Percentiles rank a stretch among this genome's conserved stretches.
phyloP scores from a whole-genome alignment of 208 protist genomes.

The Crithidia sp. region DNA sequence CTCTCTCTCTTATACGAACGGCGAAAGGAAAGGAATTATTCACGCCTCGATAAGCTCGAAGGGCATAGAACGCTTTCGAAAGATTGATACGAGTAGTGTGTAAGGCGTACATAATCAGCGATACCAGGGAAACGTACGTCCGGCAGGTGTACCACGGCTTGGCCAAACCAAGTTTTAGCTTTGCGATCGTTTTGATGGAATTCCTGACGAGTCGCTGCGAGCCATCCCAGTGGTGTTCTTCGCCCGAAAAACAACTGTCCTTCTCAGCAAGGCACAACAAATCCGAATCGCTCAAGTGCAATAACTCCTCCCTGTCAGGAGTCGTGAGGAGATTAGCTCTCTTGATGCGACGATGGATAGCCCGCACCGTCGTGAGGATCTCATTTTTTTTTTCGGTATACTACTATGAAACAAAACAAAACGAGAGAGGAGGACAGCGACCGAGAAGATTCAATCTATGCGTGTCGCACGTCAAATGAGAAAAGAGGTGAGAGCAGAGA shows the following conservation, averaged over 20 bases:
- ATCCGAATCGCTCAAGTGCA: background rate
- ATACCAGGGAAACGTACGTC: background rate
- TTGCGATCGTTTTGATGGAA: background rate
- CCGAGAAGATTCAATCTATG: too few species aligned
- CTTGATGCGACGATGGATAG: background rate
- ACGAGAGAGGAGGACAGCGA: too few species aligned
- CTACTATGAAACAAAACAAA: too few species aligned
- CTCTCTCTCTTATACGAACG: too few species aligned
- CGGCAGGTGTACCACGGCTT: background rate
- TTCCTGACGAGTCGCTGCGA: background rate
- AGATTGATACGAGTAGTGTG: background rate
- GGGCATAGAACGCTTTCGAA: background rate
- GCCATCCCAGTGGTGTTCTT: background rate
- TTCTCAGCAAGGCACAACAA: background rate
- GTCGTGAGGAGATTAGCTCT: background rate
- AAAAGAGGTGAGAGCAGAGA: too few species aligned
- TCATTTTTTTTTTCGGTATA: background rate
- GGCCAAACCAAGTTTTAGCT: background rate
- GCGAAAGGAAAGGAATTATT: background rate
- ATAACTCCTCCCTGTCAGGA: conserved; percentile 2
- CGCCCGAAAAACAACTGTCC: conserved; percentile 2
- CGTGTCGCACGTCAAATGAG: too few species aligned
- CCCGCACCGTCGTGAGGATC: background rate
- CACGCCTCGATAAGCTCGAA: background rate
- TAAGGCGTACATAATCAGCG: background rate